Percentiles rank a stretch among this genome's conserved stretches.
phyloP scores from a whole-genome alignment of 106 monocot species.

The Cymbidium sinense region DNA sequence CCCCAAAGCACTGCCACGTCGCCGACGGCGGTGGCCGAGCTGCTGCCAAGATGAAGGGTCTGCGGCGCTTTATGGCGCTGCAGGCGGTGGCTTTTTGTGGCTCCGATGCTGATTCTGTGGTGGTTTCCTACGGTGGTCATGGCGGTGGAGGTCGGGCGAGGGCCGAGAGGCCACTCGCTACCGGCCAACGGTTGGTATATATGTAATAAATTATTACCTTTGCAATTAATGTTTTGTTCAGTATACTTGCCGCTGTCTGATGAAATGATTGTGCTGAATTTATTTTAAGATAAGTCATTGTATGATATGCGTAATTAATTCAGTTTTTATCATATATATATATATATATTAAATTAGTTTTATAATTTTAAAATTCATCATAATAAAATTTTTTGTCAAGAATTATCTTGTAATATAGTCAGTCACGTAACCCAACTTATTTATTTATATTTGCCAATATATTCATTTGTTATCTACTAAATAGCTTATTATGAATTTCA shows the following conservation, averaged over 20 bases:
- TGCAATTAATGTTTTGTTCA: neutral
- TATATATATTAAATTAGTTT: too few relatives aligned
- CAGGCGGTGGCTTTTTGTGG: conserved; percentile 37
- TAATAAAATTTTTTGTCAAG: too few relatives aligned
- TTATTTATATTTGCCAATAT: too few relatives aligned
- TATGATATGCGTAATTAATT: neutral
- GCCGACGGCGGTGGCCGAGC: neutral
- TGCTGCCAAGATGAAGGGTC: neutral
- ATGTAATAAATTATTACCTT: neutral
- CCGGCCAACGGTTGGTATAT: neutral
- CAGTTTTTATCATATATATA: neutral
- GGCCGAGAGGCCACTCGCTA: neutral
- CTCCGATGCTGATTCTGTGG: conserved; percentile 6
- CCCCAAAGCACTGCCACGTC: neutral
- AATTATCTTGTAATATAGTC: too few relatives aligned
- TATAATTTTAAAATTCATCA: neutral
- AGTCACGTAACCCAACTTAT: too few relatives aligned
- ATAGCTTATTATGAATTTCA: too few relatives aligned
- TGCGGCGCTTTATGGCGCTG: conserved; percentile 22
- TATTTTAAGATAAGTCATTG: neutral
- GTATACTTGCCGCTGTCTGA: neutral
- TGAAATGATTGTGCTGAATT: neutral
- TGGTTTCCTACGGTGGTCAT: conserved; percentile 7
- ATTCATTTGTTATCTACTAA: too few relatives aligned
- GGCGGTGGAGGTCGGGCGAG: neutral